Base-by-base conservation (phyloP, 2,329 filamentous ascomycete genomes). In the Penicillium italicum region DNA sequence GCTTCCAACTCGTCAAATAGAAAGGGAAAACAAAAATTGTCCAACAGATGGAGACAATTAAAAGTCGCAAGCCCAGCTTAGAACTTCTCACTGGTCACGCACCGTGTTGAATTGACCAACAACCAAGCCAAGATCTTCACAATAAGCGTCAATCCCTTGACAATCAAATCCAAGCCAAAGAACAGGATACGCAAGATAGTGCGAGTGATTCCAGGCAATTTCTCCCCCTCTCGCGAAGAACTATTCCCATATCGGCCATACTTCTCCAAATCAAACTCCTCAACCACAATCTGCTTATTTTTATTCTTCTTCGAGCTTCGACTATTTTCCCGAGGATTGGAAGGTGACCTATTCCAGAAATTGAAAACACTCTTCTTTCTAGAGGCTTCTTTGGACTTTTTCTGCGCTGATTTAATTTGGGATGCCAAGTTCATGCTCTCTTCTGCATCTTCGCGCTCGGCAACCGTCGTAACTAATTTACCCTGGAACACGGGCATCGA, bases 251-350 rank as follows among this genome's bases (percentile, higher is more conserved):
- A 76, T 7, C 70, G 71, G 12, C 74, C 74, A 33, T 79, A 76
- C 38, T 73, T 75, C 44, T 77, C 76, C 9, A 78, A 66, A 60
- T 79, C 76, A 43, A 78, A 75, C 53, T 79, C 76, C 42, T 76
- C 71, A 37, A 76, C 61, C 3, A 73, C 60, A 42, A 75, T 64
- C 53, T 74, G 60, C 40, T 70, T 63, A 30, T 61, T 67, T 58
- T 74, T 71, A 16, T 22, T 57, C 42, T 61, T 54, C 28, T 62
- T 66, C 10, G 49, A 36, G 18, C 45, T 14, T 33, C 20, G 47
- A 30, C 12, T 20, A 16, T 24, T 33, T 4, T 22, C 31, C 26
- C 34, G 41, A 14, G 48, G 12, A 1, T 43, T 42, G 38, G 59
- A 55, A 4, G 30, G 2, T 1, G 40, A 37, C 7, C 48, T 52